These are phyloP conservation scores for Ophiocordyceps camponoti-saundersi DNA, from an alignment of 2,329 filamentous ascomycete genomes.

Conservation along the genomic window DNA sequence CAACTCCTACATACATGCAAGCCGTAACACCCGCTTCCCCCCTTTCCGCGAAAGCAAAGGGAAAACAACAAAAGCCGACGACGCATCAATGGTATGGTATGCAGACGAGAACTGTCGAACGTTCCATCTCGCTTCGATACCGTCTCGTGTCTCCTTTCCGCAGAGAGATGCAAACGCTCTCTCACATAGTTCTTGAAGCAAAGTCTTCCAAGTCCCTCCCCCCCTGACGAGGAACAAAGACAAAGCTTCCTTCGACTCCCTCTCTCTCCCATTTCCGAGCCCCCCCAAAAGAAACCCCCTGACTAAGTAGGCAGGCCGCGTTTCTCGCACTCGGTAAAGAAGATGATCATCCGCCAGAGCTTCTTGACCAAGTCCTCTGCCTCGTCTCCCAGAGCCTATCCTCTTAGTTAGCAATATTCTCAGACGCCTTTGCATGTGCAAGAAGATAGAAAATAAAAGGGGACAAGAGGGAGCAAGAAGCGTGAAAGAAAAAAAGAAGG, in stretches of 20 bases:
- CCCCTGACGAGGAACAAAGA: too few species aligned
- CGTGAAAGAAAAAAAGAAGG: not conserved
- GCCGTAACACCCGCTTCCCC: not conserved
- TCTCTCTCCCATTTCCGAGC: not conserved
- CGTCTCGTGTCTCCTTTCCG: too few species aligned
- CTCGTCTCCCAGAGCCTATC: constrained; percentile 77
- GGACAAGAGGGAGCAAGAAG: not conserved
- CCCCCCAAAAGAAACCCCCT: too few species aligned
- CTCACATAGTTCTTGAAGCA: too few species aligned
- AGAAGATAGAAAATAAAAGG: not conserved
- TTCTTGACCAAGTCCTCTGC: constrained; percentile 90
- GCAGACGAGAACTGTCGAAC: too few species aligned
- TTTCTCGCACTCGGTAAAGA: constrained; percentile 92
- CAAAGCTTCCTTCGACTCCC: not conserved
- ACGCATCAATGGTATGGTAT: not conserved
- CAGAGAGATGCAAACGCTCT: too few species aligned
- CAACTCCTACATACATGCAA: constrained; percentile 1
- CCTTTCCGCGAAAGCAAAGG: not conserved
- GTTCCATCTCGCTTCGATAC: too few species aligned
- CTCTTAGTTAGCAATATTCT: constrained; percentile 10
- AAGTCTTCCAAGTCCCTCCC: too few species aligned
- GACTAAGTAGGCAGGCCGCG: constrained; percentile 47
- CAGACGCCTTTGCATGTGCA: too few species aligned
- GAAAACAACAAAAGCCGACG: not conserved
- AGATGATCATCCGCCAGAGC: constrained; percentile 96